Evolutionary conservation across 2,329 filamentous ascomycete genomes (phyloP).

Genomic region (Calonectria naviculata): DNA sequence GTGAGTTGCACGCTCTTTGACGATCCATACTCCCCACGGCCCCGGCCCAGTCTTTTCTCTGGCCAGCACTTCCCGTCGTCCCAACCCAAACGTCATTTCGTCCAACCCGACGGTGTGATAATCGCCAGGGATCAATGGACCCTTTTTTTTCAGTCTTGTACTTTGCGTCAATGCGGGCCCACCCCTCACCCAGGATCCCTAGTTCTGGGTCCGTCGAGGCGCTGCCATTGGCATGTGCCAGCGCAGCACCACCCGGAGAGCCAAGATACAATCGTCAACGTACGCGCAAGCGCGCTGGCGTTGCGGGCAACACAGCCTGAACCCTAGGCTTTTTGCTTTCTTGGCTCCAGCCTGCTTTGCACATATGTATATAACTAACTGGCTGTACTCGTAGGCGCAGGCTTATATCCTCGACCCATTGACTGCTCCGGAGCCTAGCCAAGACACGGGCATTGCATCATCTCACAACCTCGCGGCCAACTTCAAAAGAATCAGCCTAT

Average conservation of each 20-base stretch:
- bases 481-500: constrained; percentile 30
- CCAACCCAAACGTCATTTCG: constrained; percentile 37
- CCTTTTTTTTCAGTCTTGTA: constrained; percentile 29
- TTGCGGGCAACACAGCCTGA: constrained; percentile 21
- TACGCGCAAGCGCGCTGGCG: constrained; percentile 40
- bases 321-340: constrained; percentile 4
- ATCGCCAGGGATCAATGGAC: constrained; percentile 32
- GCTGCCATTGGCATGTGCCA: constrained; percentile 32
- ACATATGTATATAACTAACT: constrained; percentile 15
- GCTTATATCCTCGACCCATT: constrained; percentile 78
- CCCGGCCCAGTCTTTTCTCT: constrained; percentile 27
- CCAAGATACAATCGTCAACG: constrained; percentile 23
- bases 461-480: constrained; percentile 36
- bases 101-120: constrained; percentile 17
- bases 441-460: constrained; percentile 66
- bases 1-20: constrained; percentile 47
- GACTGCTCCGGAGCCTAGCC: constrained; percentile 73
- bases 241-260: constrained; percentile 18
- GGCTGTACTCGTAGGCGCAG: constrained; percentile 60
- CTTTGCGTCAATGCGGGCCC: constrained; percentile 37
- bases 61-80: constrained; percentile 15
- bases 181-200: constrained; percentile 14
- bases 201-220: constrained; percentile 20
- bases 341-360: not conserved
- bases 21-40: constrained; percentile 17